Evolutionary conservation across 2,329 filamentous ascomycete genomes (phyloP).

Genomic region (Pseudogymnoascus sp.): DNA sequence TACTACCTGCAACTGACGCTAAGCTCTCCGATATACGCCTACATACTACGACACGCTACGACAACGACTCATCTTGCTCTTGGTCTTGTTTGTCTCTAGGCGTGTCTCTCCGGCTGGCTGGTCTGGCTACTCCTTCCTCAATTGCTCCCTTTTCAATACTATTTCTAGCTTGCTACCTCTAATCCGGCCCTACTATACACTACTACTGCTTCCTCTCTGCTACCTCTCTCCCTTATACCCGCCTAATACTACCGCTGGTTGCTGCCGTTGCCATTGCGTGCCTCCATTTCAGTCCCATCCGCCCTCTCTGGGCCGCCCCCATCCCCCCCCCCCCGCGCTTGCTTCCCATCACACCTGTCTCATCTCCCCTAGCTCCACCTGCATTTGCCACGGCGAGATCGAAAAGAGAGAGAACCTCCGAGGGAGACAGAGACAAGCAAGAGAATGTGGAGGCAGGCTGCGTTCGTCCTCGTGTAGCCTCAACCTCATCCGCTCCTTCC

Average conservation of each 20-base stretch:
- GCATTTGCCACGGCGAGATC: neutral
- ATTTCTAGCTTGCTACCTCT: neutral
- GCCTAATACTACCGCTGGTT: neutral
- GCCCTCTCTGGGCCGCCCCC: too few species aligned
- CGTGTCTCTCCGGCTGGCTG: neutral
- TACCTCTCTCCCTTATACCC: neutral
- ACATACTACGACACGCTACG: neutral
- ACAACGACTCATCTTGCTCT: neutral
- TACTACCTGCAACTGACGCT: too few species aligned
- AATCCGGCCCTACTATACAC: neutral
- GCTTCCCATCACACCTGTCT: neutral
- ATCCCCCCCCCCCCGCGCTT: neutral
- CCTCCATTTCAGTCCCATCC: neutral
- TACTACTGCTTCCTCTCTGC: neutral
- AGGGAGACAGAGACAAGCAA: neutral
- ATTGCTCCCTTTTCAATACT: neutral
- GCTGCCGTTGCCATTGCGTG: neutral
- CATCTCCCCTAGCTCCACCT: neutral
- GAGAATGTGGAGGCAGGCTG: neutral
- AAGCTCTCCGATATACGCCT: too few species aligned
- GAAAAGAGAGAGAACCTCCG: neutral
- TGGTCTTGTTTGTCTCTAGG: neutral
- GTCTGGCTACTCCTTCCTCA: neutral
- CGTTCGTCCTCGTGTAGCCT: neutral
- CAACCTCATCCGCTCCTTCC: neutral